phyloP scores from a whole-genome alignment of 768 basidiomycete genomes.

The Agrocybe chaxingu region DNA sequence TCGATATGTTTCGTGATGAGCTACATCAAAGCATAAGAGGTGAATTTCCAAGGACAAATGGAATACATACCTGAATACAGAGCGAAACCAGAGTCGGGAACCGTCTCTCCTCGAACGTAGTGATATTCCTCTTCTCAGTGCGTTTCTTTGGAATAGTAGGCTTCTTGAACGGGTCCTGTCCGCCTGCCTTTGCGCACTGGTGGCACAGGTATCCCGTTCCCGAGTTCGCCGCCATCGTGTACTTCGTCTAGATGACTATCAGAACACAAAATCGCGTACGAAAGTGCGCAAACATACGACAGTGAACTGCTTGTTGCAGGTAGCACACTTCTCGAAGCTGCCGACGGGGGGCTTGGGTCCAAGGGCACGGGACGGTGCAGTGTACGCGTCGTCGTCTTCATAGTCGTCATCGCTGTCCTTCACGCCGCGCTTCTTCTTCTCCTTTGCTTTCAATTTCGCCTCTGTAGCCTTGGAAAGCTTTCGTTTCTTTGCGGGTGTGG shows the following conservation, averaged over 20 bases:
- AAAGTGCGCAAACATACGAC: conserved; percentile 54
- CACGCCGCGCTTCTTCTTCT: conserved; percentile 40
- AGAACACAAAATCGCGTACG: not conserved
- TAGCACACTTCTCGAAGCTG: conserved; percentile 75
- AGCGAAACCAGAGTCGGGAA: conserved; percentile 71
- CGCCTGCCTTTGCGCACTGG: conserved; percentile 73
- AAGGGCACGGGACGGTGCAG: conserved; percentile 54
- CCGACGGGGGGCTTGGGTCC: conserved; percentile 68
- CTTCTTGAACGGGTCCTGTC: conserved; percentile 86
- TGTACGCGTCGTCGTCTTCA: conserved; percentile 62
- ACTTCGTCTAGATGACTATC: conserved; percentile 63
- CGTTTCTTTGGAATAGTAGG: conserved; percentile 57
- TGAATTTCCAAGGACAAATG: not conserved
- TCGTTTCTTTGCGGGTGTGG: conserved; percentile 49
- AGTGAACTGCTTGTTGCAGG: conserved; percentile 82
- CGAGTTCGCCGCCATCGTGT: conserved; percentile 72
- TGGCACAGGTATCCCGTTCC: conserved; percentile 83
- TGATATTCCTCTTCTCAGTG: conserved; percentile 67
- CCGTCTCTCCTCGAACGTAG: conserved; percentile 65
- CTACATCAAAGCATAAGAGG: conserved; percentile 30
- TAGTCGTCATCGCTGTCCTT: conserved; percentile 45
- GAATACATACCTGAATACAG: conserved; percentile 68
- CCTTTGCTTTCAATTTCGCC: conserved; percentile 39
- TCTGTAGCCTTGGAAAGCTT: conserved; percentile 48
- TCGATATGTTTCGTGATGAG: conserved; percentile 84